A percentile compares a stretch with the other conserved stretches of the same genome.
These are phyloP conservation scores for Coemansia sp. DNA, from an alignment of 192 early-diverging fungal genomes.

Conservation along the genomic window DNA sequence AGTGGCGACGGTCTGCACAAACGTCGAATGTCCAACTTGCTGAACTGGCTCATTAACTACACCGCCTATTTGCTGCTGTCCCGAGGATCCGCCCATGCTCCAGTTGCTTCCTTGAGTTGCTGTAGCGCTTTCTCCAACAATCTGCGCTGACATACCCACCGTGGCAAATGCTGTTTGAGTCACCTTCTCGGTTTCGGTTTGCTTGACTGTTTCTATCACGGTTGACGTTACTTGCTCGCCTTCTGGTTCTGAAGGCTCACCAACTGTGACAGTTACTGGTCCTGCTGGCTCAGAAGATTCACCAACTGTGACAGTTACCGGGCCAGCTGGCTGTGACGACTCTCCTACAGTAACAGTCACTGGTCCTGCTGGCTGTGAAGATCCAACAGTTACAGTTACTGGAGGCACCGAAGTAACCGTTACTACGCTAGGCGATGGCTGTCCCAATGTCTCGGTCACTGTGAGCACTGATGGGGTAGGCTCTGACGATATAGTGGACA, in stretches of 20 bases:
- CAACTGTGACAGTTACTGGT: not conserved
- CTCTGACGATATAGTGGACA: not conserved
- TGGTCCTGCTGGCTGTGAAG: not conserved
- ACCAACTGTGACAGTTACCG: not conserved
- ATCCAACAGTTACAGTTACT: conserved; percentile 4
- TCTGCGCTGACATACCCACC: not conserved
- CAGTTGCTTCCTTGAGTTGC: too few species aligned
- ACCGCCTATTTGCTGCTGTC: not conserved
- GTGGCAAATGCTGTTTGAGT: conserved; percentile 4
- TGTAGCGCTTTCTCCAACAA: not conserved
- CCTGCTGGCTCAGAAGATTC: not conserved
- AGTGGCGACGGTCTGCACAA: conserved; percentile 13
- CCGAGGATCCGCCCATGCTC: too few species aligned
- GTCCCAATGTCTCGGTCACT: not conserved
- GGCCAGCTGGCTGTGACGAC: not conserved
- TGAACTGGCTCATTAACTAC: not conserved
- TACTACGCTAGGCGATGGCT: not conserved
- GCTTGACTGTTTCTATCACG: conserved; percentile 1
- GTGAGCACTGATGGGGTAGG: not conserved
- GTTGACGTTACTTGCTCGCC: not conserved
- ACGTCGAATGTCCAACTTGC: conserved; percentile 5
- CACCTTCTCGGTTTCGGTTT: not conserved
- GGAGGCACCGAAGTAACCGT: conserved; percentile 1
- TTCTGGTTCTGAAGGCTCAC: conserved; percentile 3
- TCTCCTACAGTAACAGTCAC: conserved; percentile 2